Percentiles rank a stretch among this genome's conserved stretches.
These are phyloP conservation scores for Picea abies DNA, from an alignment of 83 land plant genomes.

Conservation along the genomic window DNA sequence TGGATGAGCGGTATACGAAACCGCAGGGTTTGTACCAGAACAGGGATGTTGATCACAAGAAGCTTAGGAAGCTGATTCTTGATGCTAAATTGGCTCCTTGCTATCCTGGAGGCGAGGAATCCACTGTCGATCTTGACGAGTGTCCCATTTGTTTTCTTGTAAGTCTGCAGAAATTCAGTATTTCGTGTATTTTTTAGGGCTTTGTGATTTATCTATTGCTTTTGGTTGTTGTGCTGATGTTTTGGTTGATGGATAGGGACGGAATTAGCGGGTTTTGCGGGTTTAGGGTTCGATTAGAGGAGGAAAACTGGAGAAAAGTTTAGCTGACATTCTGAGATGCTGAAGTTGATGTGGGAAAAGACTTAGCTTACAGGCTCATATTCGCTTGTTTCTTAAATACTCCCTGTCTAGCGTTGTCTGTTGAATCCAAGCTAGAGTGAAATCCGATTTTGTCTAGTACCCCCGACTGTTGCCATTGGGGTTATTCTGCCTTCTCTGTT, in stretches of 20 bases:
- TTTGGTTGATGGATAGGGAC: not conserved
- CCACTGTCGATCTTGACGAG: conserved; percentile 71
- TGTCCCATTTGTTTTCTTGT: conserved; percentile 98
- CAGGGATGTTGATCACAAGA: conserved; percentile 83
- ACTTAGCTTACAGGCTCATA: no score
- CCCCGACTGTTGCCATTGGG: no score
- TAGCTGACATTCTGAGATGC: no score
- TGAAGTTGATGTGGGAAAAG: no score
- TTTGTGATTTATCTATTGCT: not conserved
- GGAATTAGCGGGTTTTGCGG: not conserved
- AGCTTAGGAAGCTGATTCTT: conserved; percentile 83
- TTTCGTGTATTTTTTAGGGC: not conserved
- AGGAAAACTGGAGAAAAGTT: not conserved
- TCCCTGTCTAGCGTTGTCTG: no score
- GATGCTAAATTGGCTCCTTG: conserved; percentile 93
- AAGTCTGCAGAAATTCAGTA: not conserved
- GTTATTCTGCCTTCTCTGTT: no score
- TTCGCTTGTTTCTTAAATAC: no score
- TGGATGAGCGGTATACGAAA: conserved; percentile 87
- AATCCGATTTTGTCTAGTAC: no score
- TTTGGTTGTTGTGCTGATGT: not conserved
- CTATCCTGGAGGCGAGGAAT: conserved; percentile 83
- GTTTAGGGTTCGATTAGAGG: not conserved
- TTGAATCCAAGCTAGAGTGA: no score
- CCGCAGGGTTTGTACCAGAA: conserved; percentile 86